Evolutionary conservation across 176 grass and related monocot genomes (phyloP).

Genomic region (Areca catechu): DNA sequence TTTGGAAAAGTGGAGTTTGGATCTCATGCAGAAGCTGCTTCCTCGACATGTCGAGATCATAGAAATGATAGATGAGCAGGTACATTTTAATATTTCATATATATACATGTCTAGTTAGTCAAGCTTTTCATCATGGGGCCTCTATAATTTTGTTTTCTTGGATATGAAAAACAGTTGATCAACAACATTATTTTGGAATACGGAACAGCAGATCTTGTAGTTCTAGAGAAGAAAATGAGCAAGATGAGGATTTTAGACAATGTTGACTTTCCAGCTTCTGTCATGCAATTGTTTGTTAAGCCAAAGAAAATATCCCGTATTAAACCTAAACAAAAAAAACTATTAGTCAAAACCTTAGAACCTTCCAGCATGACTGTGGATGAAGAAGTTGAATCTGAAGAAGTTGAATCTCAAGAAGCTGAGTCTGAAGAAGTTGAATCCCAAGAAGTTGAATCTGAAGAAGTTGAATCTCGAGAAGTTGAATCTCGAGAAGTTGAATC

Average conservation of each 20-base stretch:
- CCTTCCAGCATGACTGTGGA: neutral
- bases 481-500: conserved; percentile 19
- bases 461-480: neutral
- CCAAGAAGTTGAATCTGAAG: conserved; percentile 23
- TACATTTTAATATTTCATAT: conserved; percentile 19
- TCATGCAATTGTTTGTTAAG: conserved; percentile 69
- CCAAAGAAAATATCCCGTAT: conserved; percentile 40
- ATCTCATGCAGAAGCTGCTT: conserved; percentile 96
- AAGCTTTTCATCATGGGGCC: no score
- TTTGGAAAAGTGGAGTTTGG: conserved; percentile 95
- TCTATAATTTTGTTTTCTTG: conserved; percentile 3
- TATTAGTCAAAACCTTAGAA: conserved; percentile 16
- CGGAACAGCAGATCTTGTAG: conserved; percentile 52
- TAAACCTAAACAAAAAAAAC: conserved; percentile 28
- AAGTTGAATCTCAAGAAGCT: conserved; percentile 28
- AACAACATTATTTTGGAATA: conserved; percentile 64
- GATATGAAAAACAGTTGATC: conserved; percentile 54
- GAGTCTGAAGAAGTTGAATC: conserved; percentile 25
- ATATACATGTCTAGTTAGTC: no score
- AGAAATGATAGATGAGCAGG: conserved; percentile 87
- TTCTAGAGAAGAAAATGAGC: conserved; percentile 74
- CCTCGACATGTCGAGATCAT: conserved; percentile 98
- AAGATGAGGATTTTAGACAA: conserved; percentile 99
- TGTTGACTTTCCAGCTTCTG: conserved; percentile 63
- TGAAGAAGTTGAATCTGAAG: conserved; percentile 30